Conservation (phyloP, 257 asterid genomes). For the Forsythia viridissima region DNA sequence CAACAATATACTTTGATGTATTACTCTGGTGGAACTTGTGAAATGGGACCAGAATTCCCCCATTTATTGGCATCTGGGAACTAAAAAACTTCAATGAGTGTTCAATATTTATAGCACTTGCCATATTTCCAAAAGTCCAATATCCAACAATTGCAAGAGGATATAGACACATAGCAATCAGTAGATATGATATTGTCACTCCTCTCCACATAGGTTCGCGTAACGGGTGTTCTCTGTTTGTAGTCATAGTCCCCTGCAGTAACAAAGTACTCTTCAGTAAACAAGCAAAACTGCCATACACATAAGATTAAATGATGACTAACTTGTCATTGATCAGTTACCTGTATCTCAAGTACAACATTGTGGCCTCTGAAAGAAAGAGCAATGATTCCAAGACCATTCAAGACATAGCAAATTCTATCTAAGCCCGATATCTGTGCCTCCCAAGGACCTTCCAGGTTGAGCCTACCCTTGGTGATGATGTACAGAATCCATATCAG, state of each 20-base stretch:
- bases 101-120: conserved; percentile 3
- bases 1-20: conserved; percentile 26
- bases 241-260: conserved; percentile 67
- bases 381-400: conserved; percentile 47
- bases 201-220: conserved; percentile 66
- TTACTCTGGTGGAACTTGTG: too few relatives aligned
- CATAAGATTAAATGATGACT: not conserved
- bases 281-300: not conserved
- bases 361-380: conserved; percentile 78
- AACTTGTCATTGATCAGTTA: not conserved
- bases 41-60: conserved; percentile 32
- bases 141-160: conserved; percentile 67
- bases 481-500: conserved; percentile 49
- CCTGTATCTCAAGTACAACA: conserved; percentile 75
- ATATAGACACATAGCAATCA: conserved; percentile 45
- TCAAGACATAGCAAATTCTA: conserved; percentile 39
- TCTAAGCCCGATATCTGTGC: conserved; percentile 1
- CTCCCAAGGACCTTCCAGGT: not conserved
- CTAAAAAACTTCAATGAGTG: not conserved
- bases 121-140: conserved; percentile 64
- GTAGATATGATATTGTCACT: conserved; percentile 38
- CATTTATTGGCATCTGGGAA: not conserved
- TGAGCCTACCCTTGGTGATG: conserved; percentile 25
- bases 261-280: not conserved
- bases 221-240: conserved; percentile 33